These are phyloP conservation scores for Ganoderma lucidum DNA, from an alignment of 1,284 basidiomycete species.

Conservation along the genomic window DNA sequence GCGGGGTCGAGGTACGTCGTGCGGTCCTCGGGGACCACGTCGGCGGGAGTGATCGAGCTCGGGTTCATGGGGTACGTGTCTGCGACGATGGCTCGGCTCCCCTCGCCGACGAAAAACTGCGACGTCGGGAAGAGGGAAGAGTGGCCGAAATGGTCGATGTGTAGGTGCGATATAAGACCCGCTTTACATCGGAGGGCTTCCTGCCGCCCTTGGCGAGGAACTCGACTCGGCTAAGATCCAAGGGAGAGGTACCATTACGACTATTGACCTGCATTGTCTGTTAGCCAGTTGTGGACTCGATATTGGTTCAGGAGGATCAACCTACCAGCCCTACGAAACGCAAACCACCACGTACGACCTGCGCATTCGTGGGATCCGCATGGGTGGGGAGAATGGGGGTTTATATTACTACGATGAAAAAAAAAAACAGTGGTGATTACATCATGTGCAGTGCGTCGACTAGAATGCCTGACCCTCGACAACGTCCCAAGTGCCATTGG, in stretches of 20 bases:
- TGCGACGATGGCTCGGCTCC: conserved; percentile 42
- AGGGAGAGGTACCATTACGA: conserved; percentile 40
- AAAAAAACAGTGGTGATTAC: too few species aligned
- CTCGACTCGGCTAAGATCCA: conserved; percentile 50
- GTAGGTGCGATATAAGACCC: conserved; percentile 53
- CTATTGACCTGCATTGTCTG: background rate
- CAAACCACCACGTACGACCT: too few species aligned
- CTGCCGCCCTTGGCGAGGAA: conserved; percentile 57
- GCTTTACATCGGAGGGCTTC: conserved; percentile 48
- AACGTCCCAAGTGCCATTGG: background rate
- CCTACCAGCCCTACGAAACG: background rate
- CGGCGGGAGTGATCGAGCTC: conserved; percentile 43
- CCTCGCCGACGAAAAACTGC: conserved; percentile 53
- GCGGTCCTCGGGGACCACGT: conserved; percentile 52
- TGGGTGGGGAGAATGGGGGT: too few species aligned
- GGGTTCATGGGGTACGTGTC: conserved; percentile 46
- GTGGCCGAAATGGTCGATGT: conserved; percentile 47
- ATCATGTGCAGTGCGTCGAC: background rate
- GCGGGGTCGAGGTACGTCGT: conserved; percentile 40
- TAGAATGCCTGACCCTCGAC: background rate
- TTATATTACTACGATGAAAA: too few species aligned
- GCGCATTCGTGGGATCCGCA: too few species aligned
- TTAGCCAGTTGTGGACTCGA: background rate
- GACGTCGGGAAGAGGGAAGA: conserved; percentile 52
- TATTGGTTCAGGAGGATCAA: background rate